phyloP scores from a whole-genome alignment of 441 rosid genomes.

The Adansonia rubrostipa region DNA sequence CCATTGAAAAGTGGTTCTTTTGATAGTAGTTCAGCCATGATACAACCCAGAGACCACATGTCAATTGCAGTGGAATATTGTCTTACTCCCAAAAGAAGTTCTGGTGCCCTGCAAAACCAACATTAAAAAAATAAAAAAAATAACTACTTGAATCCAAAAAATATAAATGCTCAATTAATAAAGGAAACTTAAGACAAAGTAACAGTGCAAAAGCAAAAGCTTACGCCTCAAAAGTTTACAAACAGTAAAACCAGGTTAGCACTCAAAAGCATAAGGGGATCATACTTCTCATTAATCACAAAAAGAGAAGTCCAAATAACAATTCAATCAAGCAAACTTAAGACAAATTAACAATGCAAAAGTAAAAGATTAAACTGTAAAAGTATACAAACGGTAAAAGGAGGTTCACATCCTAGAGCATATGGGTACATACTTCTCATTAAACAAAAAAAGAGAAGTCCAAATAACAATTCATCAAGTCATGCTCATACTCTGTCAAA shows the following conservation, averaged over 20 bases:
- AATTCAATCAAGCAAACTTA: background rate
- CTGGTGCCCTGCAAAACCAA: constrained; percentile 86
- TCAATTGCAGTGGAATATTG: constrained; percentile 98
- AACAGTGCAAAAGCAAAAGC: background rate
- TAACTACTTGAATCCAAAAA: constrained; percentile 14
- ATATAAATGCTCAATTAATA: background rate
- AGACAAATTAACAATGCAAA: too few relatives aligned
- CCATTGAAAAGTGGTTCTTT: constrained; percentile 95
- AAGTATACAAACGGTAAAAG: background rate
- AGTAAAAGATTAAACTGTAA: too few relatives aligned
- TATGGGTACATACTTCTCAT: background rate
- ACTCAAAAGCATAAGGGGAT: background rate
- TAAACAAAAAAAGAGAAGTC: too few relatives aligned
- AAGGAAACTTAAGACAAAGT: background rate
- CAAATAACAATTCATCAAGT: too few relatives aligned
- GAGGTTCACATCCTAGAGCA: background rate
- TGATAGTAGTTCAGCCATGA: constrained; percentile 91
- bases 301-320: background rate
- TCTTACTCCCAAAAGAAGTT: constrained; percentile 90
- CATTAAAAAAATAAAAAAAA: background rate
- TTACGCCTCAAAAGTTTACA: background rate
- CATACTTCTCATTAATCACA: background rate
- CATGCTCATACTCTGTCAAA: too few relatives aligned
- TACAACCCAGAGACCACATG: constrained; percentile 99
- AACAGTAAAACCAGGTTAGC: background rate